These are phyloP conservation scores for Celoporthe dispersa DNA, from an alignment of 2,329 filamentous ascomycete species.

Conservation along the genomic window DNA sequence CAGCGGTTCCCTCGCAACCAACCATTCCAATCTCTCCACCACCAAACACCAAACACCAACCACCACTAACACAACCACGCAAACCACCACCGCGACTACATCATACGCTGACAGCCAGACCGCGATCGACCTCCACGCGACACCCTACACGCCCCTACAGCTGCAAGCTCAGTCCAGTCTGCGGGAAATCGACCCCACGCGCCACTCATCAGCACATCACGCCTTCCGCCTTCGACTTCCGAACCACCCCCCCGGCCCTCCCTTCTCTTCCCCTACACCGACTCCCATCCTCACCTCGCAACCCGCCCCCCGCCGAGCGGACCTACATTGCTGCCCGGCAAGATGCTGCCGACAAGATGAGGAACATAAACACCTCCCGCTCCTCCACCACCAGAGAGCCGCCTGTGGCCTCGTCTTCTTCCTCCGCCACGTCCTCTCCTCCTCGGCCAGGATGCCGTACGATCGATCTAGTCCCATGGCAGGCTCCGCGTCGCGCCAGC, in stretches of 20 bases:
- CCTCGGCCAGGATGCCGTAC: slow-evolving; percentile 28
- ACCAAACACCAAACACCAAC: slow-evolving; percentile 15
- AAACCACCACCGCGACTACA: not conserved
- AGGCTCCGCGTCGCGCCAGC: slow-evolving; percentile 46
- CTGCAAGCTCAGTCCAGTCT: not conserved
- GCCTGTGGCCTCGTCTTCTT: slow-evolving; percentile 6
- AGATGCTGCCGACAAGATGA: slow-evolving; percentile 35
- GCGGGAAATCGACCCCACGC: not conserved
- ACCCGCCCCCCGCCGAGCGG: not conserved
- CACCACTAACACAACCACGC: not conserved
- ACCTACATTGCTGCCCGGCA: slow-evolving; percentile 19
- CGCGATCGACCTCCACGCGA: not conserved
- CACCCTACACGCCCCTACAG: not conserved
- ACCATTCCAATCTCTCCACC: slow-evolving; percentile 12
- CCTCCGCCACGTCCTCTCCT: slow-evolving; percentile 7
- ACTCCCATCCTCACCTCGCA: not conserved
- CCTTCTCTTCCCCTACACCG: not conserved
- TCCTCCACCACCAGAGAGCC: slow-evolving; percentile 27
- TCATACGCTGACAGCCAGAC: not conserved
- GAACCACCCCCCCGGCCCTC: not conserved
- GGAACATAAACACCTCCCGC: slow-evolving; percentile 32
- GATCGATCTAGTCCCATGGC: slow-evolving; percentile 45
- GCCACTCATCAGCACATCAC: not conserved
- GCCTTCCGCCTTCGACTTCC: not conserved
- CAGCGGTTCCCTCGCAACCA: slow-evolving; percentile 17